Evolutionary conservation across 495 filamentous ascomycete genomes (phyloP).

Genomic region (Penicillium macrosclerotiorum): DNA sequence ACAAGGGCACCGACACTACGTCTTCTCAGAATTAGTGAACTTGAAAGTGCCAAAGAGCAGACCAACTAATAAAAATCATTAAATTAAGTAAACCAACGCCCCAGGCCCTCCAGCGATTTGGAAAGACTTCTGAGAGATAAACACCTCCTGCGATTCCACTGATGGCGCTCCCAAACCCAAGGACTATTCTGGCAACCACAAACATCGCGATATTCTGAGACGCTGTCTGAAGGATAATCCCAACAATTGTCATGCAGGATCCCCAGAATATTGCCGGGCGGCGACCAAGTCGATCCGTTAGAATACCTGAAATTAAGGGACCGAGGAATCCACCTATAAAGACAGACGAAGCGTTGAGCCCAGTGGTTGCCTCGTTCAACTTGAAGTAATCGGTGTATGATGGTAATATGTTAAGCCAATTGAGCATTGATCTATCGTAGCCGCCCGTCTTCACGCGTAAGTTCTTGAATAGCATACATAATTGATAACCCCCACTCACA

Average conservation of each 20-base stretch:
- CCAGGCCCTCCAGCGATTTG: slow-evolving; percentile 44
- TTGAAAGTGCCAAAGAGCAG: not conserved
- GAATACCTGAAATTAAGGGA: slow-evolving; percentile 32
- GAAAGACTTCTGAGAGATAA: slow-evolving; percentile 44
- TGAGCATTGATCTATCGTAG: slow-evolving; percentile 52
- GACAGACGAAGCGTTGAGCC: slow-evolving; percentile 47
- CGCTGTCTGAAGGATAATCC: slow-evolving; percentile 45
- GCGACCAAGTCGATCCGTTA: slow-evolving; percentile 43
- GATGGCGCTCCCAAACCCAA: slow-evolving; percentile 41
- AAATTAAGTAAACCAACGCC: slow-evolving; percentile 46
- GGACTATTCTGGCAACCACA: slow-evolving; percentile 39
- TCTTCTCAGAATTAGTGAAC: not conserved
- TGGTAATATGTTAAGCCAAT: slow-evolving; percentile 51
- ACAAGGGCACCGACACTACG: slow-evolving; percentile 40
- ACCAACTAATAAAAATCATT: slow-evolving; percentile 53
- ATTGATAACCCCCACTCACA: slow-evolving; percentile 17
- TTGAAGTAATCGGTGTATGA: slow-evolving; percentile 50
- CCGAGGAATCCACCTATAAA: slow-evolving; percentile 44
- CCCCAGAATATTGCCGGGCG: slow-evolving; percentile 45
- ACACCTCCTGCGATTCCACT: slow-evolving; percentile 39
- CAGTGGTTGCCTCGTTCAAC: slow-evolving; percentile 39
- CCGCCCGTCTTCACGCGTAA: slow-evolving; percentile 34
- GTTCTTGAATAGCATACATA: not conserved
- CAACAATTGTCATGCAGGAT: slow-evolving; percentile 40
- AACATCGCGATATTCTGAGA: slow-evolving; percentile 51